Base-by-base conservation (phyloP, 2,329 filamentous ascomycete species). In the Aureobasidium zeae region DNA sequence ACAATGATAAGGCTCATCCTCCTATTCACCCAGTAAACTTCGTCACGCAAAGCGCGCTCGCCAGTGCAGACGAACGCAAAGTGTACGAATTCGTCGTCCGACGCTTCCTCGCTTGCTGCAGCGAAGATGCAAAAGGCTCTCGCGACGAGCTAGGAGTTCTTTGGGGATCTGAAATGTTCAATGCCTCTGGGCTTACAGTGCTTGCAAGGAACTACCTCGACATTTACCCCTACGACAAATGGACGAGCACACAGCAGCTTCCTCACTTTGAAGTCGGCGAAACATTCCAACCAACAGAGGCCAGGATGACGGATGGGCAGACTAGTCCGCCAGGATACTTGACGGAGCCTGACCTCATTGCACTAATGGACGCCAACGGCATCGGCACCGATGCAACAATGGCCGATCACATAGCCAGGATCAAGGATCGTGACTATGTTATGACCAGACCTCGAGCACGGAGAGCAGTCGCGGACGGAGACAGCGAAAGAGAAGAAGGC, bases 351-450 rank as follows among this genome's bases (percentile, higher is more conserved):
- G 91, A 98, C 59, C 71, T 98, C 19, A 94, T 98, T 58, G 83
- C 83, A 3, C 74, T 98, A 9, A 98, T 98, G 91, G 91, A 98
- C 65, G 88, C 86, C 32, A 98, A 98, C 59, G 91, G 91, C 2
- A 98, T 98, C 51, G 91, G 91, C 10, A 98, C 91, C 8, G 91
- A 98, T 66, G 91, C 91, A 5, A 98, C 91, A 1, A 98, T 98
- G 91, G 91, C 91, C 0, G 91, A 98, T 56, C 91, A 98, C 59
- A 98, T 98, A 56, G 79, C 85, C 47, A 98, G 89, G 63, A 94
- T 98, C 55, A 87, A 96, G 62, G 78, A 88, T 47, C 73, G 91
- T 48, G 74, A 88, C 53, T 98, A 98, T 57, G 89, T 87, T 37
- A 76, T 79, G 45, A 81, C 83, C 58, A 58, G 77, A 65, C 58